Evolutionary conservation across 75 land plant genomes (phyloP), one percentile per base, ranked within the genome.

Genomic region (Pinus albicaulis): DNA sequence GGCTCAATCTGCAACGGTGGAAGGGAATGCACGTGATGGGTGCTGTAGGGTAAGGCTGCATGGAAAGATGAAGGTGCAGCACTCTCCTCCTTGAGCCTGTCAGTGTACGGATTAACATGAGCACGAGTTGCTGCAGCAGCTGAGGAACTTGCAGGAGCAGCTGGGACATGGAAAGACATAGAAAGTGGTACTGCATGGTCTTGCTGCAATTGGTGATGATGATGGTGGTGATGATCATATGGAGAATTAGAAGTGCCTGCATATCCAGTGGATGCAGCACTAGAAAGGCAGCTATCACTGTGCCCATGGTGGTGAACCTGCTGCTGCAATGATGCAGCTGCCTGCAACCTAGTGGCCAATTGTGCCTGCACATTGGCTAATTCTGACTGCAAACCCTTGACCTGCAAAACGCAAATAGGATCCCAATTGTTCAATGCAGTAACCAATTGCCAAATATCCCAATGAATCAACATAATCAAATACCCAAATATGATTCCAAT

Each of bases 311-410:
- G 26, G 20, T 31, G 22, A 66, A 31, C 6, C 15, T 66, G 76
- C 15, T 66, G 76, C 31, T 60, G 78, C 19, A 76, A 56, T 3
- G 73, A 81, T 10, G 82, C 80, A 13, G 83, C 81, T 19, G 84
- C 80, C 31, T 73, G 80, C 85, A 87, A 86, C 53, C 87, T 68
- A 8, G 86, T 88, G 7, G 98, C 87, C 16, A 95, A 82, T 76
- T 95, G 96, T 10, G 95, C 93, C 80, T 95, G 98, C 48, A 94
- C 75, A 81, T 87, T 88, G 5, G 91, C 73, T 13, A 94, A 81
- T 77, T 94, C 95, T 14, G 89, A 82, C 77, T 94, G 94, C 56
- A 95, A 80, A 76, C 83, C 89, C 74, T 87, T 90, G 68, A 95
- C 98, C 98, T 95, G 80, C 61, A 72, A 26, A 26, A 11, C 25